Base-by-base conservation (phyloP, 208 protist genomes). In the Endotrypanum monterogeii region DNA sequence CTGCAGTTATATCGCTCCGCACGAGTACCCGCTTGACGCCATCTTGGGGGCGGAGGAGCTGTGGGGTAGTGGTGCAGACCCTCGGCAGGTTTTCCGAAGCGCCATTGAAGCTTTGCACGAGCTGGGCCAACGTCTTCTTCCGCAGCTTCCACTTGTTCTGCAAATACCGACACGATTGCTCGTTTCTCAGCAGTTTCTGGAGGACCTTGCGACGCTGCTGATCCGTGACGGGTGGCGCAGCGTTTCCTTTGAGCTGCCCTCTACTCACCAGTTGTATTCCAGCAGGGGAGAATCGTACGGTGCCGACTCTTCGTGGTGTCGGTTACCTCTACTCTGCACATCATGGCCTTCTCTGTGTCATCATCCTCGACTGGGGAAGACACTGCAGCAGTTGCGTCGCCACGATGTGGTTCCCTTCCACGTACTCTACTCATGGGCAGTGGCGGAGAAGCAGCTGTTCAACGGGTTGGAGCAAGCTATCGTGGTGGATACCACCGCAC, bases 81-180 rank as follows among this genome's bases (percentile, higher is more conserved):
- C 80, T 3, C 60, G 70, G 46, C 30, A 39, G 18, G 63, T 73
- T 39, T 81, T 88, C 46, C 51, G 62, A 6, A 20, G 69, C 39
- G 79, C 76, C n/a, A 35, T 90, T 0, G 56, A 60, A 0, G 63
- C 71, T 5, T 56, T 90, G 55, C 61, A 57, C 41, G 70, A 78
- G 32, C 16, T 85, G 4, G 72, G 67, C 11, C 35, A 60, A 35
- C 74, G 48, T 1, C 60, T 83, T 16, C 61, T 77, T 14, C 61
- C 79, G 12, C 57, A 73, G 37, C 25, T 85, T 35, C 78, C 84
- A 7, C 61, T 89, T 11, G 71, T 85, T 18, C 63, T 91, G 48
- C 61, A 89, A 41, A 73, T 91, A 51, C 87, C 87, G n/a, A 89
- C 87, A 46, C 81, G 84, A 2, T 58, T 91, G 25, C 74, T 91